A percentile compares a stretch with the other conserved stretches of the same genome.
These are phyloP conservation scores for Phoenix roebelenii DNA, from an alignment of 176 grass and related monocot species.

Conservation along the genomic window DNA sequence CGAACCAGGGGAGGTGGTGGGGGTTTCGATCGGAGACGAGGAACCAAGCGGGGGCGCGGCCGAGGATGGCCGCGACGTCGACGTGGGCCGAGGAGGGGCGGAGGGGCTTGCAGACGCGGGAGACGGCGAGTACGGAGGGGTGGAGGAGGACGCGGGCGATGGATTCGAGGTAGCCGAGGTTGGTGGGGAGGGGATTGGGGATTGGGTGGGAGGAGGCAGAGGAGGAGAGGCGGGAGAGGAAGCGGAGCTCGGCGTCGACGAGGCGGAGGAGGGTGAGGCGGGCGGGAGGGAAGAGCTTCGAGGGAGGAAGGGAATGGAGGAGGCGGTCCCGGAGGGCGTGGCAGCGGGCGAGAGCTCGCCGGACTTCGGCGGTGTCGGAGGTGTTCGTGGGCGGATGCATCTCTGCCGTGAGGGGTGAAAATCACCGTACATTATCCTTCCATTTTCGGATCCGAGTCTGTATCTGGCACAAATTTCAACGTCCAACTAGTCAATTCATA, in stretches of 20 bases:
- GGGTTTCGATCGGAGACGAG: conserved; percentile 79
- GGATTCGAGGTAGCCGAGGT: conserved; percentile 61
- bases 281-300: conserved; percentile 5
- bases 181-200: conserved; percentile 48
- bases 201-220: not conserved
- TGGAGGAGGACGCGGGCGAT: conserved; percentile 64
- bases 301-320: conserved; percentile 22
- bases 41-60: conserved; percentile 43
- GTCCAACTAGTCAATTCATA: too few species aligned
- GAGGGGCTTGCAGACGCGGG: conserved; percentile 35
- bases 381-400: not conserved
- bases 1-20: conserved; percentile 34
- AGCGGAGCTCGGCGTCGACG: conserved; percentile 57
- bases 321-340: conserved; percentile 37
- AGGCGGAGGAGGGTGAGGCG: conserved; percentile 42
- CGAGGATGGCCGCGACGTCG: conserved; percentile 64
- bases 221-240: conserved; percentile 29
- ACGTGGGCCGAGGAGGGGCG: conserved; percentile 29
- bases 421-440: too few species aligned
- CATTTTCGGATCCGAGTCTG: too few species aligned
- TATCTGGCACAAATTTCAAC: too few species aligned
- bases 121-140: conserved; percentile 46
- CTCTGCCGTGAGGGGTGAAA: too few species aligned
- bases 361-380: conserved; percentile 22
- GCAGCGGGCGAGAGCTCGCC: conserved; percentile 26